Evolutionary conservation across 805 yeast genomes (phyloP).

Genomic region (Zygotorulaspora chibaensis): DNA sequence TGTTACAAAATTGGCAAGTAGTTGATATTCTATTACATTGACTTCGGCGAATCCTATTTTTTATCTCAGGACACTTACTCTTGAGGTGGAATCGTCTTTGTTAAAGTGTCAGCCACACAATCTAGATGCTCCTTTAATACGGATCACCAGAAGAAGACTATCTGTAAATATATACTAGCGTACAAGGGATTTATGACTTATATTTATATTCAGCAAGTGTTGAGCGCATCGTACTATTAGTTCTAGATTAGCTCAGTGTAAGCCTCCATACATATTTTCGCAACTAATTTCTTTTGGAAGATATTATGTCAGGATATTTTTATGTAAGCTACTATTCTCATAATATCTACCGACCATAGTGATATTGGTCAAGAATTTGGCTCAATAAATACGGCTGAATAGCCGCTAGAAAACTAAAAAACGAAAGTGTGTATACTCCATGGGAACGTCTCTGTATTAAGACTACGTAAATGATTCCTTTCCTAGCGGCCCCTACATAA

Average conservation of each 20-base stretch:
- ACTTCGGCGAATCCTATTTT: neutral
- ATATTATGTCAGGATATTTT: neutral
- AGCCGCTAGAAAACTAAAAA: neutral
- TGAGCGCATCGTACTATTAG: neutral
- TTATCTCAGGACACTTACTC: neutral
- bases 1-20: neutral
- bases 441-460: neutral
- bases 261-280: neutral
- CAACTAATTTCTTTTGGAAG: neutral
- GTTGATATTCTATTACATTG: neutral
- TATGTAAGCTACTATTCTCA: neutral
- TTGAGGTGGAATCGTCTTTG: neutral
- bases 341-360: neutral
- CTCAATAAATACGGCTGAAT: neutral
- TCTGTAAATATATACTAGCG: too few species aligned
- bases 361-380: neutral
- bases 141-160: too few species aligned
- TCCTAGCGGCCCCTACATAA: neutral
- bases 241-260: neutral
- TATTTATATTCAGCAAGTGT: neutral
- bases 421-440: neutral
- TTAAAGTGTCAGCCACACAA: neutral
- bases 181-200: neutral
- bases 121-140: neutral
- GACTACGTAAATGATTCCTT: neutral